Evolutionary conservation across 2,329 filamentous ascomycete genomes (phyloP).

Genomic region (Talaromyces sp.): DNA sequence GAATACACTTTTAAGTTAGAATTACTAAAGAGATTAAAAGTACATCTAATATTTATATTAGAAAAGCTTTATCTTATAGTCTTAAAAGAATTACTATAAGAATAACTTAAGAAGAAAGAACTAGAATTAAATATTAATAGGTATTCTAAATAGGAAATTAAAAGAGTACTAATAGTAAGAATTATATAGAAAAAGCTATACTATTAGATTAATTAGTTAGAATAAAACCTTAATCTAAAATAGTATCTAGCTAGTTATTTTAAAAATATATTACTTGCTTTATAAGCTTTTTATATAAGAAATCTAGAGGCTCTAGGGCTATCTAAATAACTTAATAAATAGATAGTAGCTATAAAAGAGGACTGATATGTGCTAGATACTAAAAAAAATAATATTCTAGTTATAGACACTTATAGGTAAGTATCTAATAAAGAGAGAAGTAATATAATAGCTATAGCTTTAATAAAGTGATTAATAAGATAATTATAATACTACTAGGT

Average conservation of each 20-base stretch:
- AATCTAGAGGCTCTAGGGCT: too few relatives aligned
- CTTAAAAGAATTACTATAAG: neutral
- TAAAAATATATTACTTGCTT: too few relatives aligned
- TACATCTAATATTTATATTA: neutral
- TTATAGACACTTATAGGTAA: neutral
- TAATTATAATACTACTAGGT: too few relatives aligned
- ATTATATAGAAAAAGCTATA: neutral
- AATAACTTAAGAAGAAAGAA: too few relatives aligned
- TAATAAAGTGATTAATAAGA: too few relatives aligned
- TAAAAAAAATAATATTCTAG: neutral
- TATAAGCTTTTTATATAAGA: too few relatives aligned
- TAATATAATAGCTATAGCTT: neutral
- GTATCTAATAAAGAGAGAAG: neutral
- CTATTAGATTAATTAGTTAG: neutral
- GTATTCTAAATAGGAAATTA: too few relatives aligned
- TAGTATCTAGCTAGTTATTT: neutral
- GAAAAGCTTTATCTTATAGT: neutral
- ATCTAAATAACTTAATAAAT: neutral
- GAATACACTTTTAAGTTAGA: too few relatives aligned
- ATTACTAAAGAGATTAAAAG: too few relatives aligned
- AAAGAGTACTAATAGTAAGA: neutral
- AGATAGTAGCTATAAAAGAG: neutral
- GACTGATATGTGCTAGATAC: neutral
- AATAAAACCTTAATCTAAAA: neutral
- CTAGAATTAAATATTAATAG: neutral